phyloP scores from a whole-genome alignment of 768 basidiomycete species.

The Neoboletus magnificus region DNA sequence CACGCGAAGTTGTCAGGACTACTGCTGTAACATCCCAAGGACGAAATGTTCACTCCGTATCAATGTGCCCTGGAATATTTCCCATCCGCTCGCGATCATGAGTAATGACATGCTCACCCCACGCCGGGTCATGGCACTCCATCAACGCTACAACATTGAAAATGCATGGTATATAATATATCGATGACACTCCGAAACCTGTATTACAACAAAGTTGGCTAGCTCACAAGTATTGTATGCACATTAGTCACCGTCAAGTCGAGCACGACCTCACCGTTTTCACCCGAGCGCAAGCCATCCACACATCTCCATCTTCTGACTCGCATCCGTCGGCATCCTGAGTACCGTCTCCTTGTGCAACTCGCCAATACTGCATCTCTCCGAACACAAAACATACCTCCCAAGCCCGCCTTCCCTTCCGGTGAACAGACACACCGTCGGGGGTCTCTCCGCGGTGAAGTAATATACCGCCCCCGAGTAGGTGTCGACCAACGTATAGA shows the following conservation, averaged over 20 bases:
- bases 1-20: too few relatives aligned
- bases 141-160: too few relatives aligned
- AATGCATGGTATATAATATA: too few relatives aligned
- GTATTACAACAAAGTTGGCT: too few relatives aligned
- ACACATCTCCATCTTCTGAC: not conserved
- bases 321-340: conserved; percentile 14
- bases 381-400: conserved; percentile 22
- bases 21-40: too few relatives aligned
- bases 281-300: not conserved
- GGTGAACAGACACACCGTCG: conserved; percentile 21
- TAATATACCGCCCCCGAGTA: conserved; percentile 15
- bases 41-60: too few relatives aligned
- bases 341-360: conserved; percentile 21
- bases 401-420: conserved; percentile 22
- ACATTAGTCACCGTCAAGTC: not conserved
- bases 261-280: not conserved
- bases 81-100: too few relatives aligned
- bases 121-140: too few relatives aligned
- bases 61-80: too few relatives aligned
- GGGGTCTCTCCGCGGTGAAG: conserved; percentile 14
- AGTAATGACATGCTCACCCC: too few relatives aligned
- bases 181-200: too few relatives aligned
- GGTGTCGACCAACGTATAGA: conserved; percentile 20
- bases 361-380: conserved; percentile 11
- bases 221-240: too few relatives aligned